Conservation (phyloP, 129 eudicot species). For the Pulicaria dysenterica region DNA sequence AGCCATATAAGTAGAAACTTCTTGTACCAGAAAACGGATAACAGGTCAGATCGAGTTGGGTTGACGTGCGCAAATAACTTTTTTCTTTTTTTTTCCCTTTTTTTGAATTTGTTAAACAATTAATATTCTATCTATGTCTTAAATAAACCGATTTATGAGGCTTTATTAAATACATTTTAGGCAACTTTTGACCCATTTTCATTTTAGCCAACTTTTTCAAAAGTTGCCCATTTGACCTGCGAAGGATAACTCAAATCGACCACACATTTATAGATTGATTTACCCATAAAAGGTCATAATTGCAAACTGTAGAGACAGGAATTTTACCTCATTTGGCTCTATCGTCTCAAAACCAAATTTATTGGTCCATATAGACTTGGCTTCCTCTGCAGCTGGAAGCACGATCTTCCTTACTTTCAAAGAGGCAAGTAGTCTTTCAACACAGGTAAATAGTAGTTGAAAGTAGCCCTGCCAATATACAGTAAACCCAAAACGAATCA, state of each 20-base stretch:
- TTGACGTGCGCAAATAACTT: neutral
- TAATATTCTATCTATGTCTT: neutral
- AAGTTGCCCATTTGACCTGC: neutral
- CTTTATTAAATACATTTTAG: neutral
- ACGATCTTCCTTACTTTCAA: constrained; percentile 67
- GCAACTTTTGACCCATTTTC: neutral
- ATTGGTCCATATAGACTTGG: constrained; percentile 80
- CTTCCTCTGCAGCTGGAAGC: constrained; percentile 94
- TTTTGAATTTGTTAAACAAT: neutral
- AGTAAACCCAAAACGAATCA: neutral
- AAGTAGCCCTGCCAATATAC: constrained; percentile 74
- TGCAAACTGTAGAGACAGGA: neutral
- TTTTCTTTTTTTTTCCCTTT: neutral
- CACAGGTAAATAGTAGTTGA: constrained; percentile 74
- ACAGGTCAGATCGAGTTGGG: neutral
- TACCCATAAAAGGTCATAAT: neutral
- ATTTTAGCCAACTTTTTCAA: neutral
- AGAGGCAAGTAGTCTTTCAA: constrained; percentile 73
- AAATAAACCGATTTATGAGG: neutral
- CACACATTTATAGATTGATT: neutral
- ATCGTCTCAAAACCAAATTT: constrained; percentile 71
- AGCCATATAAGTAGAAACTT: neutral
- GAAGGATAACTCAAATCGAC: neutral
- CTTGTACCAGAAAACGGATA: neutral
- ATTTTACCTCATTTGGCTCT: constrained; percentile 49